A percentile compares a stretch with the other conserved stretches of the same genome.
Evolutionary conservation across 768 basidiomycete species (phyloP).

Genomic region (Termitomyces sp.): DNA sequence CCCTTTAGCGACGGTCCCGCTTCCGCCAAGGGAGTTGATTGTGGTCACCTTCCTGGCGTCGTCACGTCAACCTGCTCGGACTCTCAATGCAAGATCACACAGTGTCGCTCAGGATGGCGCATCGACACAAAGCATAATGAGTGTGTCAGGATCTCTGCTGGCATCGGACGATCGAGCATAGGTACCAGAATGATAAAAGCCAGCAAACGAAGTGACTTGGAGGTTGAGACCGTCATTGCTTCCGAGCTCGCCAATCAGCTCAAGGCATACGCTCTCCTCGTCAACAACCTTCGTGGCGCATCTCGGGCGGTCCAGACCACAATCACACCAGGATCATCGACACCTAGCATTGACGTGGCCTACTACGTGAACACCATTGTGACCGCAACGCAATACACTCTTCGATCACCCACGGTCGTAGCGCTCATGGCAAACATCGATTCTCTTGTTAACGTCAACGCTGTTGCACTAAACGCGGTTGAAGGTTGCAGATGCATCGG

Average conservation of each 20-base stretch:
- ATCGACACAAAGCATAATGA: conserved; percentile 12
- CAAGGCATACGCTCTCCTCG: conserved; percentile 13
- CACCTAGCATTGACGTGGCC: conserved; percentile 9
- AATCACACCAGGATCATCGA: neutral
- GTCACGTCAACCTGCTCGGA: conserved; percentile 18
- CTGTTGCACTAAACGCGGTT: conserved; percentile 14
- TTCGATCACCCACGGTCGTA: conserved; percentile 16
- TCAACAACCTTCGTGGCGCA: conserved; percentile 13
- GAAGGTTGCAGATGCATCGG: conserved; percentile 16
- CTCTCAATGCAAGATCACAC: conserved; percentile 20
- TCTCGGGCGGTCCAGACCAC: conserved; percentile 1
- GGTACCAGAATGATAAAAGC: conserved; percentile 16
- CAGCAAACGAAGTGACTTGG: conserved; percentile 1
- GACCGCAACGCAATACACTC: conserved; percentile 13
- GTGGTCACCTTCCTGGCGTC: conserved; percentile 21
- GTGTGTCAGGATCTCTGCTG: conserved; percentile 14
- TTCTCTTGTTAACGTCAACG: conserved; percentile 15
- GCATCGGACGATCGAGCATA: neutral
- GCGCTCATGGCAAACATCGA: conserved; percentile 15
- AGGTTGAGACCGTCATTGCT: conserved; percentile 9
- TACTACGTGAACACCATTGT: conserved; percentile 16
- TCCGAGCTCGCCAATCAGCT: conserved; percentile 14
- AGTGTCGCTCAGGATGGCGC: conserved; percentile 23
- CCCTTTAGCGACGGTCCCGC: conserved; percentile 21
- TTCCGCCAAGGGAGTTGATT: conserved; percentile 19